Evolutionary conservation across 768 basidiomycete species (phyloP).

Genomic region (Naganishia antarctica): DNA sequence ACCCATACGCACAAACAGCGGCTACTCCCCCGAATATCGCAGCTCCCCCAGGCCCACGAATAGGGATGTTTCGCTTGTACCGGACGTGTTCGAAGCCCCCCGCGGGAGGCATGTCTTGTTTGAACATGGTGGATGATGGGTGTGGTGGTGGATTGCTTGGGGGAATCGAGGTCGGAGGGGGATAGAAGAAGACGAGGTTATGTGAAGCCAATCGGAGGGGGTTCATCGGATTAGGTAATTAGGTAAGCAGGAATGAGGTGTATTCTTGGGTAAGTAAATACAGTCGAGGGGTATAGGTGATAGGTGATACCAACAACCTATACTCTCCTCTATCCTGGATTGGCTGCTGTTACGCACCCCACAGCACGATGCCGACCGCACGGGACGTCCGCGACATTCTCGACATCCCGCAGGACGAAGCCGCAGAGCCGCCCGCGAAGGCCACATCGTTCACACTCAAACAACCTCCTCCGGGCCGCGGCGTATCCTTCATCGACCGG

Average conservation of each 20-base stretch:
- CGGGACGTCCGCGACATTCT: neutral
- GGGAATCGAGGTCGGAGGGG: neutral
- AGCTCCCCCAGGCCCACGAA: slow-evolving; percentile 63
- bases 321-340: too few species aligned
- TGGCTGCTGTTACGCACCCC: neutral
- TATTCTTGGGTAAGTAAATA: too few species aligned
- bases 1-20: slow-evolving; percentile 80
- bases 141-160: neutral
- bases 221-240: neutral
- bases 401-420: neutral
- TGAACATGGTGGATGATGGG: slow-evolving; percentile 23
- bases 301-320: too few species aligned
- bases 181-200: neutral
- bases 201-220: too few species aligned
- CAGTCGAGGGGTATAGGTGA: too few species aligned
- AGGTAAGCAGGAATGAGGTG: neutral
- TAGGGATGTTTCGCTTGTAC: slow-evolving; percentile 92
- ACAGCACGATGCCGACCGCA: neutral
- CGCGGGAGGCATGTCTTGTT: slow-evolving; percentile 82
- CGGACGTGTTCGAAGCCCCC: slow-evolving; percentile 88
- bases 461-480: slow-evolving; percentile 6
- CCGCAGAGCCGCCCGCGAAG: neutral
- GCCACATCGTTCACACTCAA: neutral
- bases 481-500: neutral
- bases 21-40: slow-evolving; percentile 81